These are phyloP conservation scores for Hibiscus tridactylites DNA, from an alignment of 345 rosid species.

Conservation along the genomic window DNA sequence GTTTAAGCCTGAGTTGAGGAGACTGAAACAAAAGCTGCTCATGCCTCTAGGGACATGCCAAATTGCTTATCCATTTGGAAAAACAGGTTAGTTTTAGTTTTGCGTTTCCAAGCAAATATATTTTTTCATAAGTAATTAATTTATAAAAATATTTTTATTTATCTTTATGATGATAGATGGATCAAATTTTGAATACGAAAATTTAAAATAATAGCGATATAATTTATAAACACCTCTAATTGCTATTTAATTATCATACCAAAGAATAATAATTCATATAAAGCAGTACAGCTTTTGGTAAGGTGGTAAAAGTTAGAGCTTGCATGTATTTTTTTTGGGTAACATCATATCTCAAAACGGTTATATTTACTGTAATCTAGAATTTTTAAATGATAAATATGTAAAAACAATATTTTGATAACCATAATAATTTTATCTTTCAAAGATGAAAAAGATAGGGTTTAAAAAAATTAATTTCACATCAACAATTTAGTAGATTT, in stretches of 20 bases:
- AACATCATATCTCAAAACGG: not conserved
- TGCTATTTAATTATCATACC: not conserved
- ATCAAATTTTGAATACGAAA: no score
- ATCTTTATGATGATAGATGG: no score
- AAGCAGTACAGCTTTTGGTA: not conserved
- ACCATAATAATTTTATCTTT: no score
- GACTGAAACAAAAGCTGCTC: constrained; percentile 48
- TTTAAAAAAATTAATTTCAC: no score
- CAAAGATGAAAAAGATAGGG: no score
- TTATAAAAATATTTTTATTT: no score
- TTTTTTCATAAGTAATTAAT: not conserved
- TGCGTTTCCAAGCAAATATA: not conserved
- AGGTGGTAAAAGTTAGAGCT: not conserved
- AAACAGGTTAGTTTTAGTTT: constrained; percentile 32
- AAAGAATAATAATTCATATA: not conserved
- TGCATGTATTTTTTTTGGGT: not conserved
- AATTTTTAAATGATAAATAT: no score
- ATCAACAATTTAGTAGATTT: no score
- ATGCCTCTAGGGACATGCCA: constrained; percentile 92
- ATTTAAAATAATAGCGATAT: not conserved
- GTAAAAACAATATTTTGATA: no score
- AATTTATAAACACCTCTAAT: not conserved
- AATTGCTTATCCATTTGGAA: constrained; percentile 38
- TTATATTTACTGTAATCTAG: not conserved
- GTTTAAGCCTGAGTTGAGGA: constrained; percentile 49